phyloP scores from a whole-genome alignment of 352 stramenopile species.

The Labyrinthula sp. region DNA sequence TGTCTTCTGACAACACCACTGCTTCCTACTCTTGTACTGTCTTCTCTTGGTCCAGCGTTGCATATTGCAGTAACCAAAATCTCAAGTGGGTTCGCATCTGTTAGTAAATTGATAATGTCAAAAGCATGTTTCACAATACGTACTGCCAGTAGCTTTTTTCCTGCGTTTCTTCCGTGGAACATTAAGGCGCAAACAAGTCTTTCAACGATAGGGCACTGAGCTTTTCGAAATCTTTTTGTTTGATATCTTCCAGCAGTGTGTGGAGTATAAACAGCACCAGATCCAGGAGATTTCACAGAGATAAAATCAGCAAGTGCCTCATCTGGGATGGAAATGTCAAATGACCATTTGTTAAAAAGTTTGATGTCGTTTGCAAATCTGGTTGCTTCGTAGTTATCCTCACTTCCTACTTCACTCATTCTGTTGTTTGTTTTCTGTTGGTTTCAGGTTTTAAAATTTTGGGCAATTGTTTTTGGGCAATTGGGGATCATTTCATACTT shows the following conservation, averaged over 20 bases:
- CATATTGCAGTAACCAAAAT: constrained; percentile 66
- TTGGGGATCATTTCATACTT: no score
- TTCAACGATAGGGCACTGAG: constrained; percentile 91
- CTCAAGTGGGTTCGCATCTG: constrained; percentile 97
- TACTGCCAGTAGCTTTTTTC: constrained; percentile 98
- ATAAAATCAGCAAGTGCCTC: constrained; percentile 72
- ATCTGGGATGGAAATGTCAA: constrained; percentile 9
- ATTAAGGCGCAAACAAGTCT: constrained; percentile 87
- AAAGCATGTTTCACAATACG: constrained; percentile 95
- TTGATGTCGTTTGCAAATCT: constrained; percentile 65
- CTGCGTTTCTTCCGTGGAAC: constrained; percentile 91
- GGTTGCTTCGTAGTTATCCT: no score
- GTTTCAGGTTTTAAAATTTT: no score
- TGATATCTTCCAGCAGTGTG: constrained; percentile 98
- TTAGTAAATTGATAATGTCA: constrained; percentile 98
- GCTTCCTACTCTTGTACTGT: constrained; percentile 95
- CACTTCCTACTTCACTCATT: no score
- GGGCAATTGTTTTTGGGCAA: no score
- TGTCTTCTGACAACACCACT: constrained; percentile 96
- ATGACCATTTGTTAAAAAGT: constrained; percentile 79
- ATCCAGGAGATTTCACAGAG: constrained; percentile 96
- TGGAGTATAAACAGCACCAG: constrained; percentile 89
- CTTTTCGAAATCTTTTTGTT: constrained; percentile 99
- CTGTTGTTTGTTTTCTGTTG: no score
- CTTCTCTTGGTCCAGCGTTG: constrained; percentile 87